These are phyloP conservation scores for Boletus subparvulus DNA, from an alignment of 768 basidiomycete species.

Conservation along the genomic window DNA sequence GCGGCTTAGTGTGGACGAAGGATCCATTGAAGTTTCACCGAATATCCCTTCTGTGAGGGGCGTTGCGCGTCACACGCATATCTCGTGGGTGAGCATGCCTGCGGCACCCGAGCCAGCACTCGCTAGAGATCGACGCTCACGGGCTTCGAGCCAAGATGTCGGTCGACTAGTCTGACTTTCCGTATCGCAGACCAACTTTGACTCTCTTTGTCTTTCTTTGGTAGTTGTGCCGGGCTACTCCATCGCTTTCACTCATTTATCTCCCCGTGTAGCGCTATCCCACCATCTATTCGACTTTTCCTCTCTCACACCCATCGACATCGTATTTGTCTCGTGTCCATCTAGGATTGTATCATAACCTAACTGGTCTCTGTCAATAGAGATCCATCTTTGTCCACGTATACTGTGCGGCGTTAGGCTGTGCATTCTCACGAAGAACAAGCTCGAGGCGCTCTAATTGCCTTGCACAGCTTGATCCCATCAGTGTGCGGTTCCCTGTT, in stretches of 20 bases:
- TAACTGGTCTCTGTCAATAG: neutral
- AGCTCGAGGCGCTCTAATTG: neutral
- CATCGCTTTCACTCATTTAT: neutral
- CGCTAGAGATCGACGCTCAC: neutral
- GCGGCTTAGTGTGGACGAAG: neutral
- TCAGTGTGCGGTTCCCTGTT: neutral
- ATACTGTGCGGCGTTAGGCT: neutral
- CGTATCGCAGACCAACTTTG: neutral
- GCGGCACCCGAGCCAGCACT: neutral
- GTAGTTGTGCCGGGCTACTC: neutral
- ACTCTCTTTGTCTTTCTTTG: neutral
- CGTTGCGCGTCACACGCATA: neutral
- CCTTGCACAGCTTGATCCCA: slow-evolving; percentile 1
- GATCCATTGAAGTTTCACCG: neutral
- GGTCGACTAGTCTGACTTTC: neutral
- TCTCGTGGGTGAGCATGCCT: neutral
- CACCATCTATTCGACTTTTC: neutral
- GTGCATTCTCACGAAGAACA: slow-evolving; percentile 22
- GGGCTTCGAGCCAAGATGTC: neutral
- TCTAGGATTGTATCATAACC: neutral
- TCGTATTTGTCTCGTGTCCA: neutral
- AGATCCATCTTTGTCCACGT: neutral
- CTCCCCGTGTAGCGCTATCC: neutral
- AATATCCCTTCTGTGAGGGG: neutral
- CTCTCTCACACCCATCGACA: neutral